phyloP scores from a whole-genome alignment of 177 flowering plant genomes.

The Vitis hybrid region DNA sequence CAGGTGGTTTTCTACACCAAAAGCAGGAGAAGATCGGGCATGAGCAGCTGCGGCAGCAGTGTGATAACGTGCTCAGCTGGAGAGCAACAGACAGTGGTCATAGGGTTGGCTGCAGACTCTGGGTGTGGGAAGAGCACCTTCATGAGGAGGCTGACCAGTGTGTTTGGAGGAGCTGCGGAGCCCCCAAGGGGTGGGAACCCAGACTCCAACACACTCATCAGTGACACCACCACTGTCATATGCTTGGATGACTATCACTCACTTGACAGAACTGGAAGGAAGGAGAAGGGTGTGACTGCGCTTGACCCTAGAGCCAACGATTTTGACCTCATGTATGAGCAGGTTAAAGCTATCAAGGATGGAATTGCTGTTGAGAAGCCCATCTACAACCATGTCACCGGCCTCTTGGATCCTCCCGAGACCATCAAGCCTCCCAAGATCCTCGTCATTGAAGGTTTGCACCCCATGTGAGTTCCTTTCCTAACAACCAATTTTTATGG shows the following conservation, averaged over 20 bases:
- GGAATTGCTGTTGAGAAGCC: slow-evolving; percentile 87
- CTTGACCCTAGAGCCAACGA: slow-evolving; percentile 95
- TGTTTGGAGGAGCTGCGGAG: slow-evolving; percentile 95
- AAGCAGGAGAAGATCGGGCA: slow-evolving; percentile 25
- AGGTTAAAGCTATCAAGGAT: slow-evolving; percentile 82
- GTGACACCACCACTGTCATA: slow-evolving; percentile 91
- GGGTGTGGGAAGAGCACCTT: slow-evolving; percentile 98
- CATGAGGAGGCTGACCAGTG: slow-evolving; percentile 95
- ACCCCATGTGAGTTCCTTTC: slow-evolving; percentile 76
- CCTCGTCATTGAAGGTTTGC: slow-evolving; percentile 91
- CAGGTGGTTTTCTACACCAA: slow-evolving; percentile 53
- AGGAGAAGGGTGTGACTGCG: slow-evolving; percentile 91
- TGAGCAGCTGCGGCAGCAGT: slow-evolving; percentile 10
- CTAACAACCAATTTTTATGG: not conserved
- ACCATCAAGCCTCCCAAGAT: slow-evolving; percentile 90
- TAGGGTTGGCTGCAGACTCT: slow-evolving; percentile 98
- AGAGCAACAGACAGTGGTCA: slow-evolving; percentile 67
- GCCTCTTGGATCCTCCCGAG: slow-evolving; percentile 93
- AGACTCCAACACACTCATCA: slow-evolving; percentile 91
- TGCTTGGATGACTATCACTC: slow-evolving; percentile 97
- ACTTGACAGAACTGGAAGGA: slow-evolving; percentile 88
- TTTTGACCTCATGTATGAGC: slow-evolving; percentile 96
- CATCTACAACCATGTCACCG: slow-evolving; percentile 88
- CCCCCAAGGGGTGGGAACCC: slow-evolving; percentile 97
- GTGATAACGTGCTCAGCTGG: slow-evolving; percentile 64